Conservation (phyloP, 1,139 yeast species). For the Saccharomyces pastorianus region DNA sequence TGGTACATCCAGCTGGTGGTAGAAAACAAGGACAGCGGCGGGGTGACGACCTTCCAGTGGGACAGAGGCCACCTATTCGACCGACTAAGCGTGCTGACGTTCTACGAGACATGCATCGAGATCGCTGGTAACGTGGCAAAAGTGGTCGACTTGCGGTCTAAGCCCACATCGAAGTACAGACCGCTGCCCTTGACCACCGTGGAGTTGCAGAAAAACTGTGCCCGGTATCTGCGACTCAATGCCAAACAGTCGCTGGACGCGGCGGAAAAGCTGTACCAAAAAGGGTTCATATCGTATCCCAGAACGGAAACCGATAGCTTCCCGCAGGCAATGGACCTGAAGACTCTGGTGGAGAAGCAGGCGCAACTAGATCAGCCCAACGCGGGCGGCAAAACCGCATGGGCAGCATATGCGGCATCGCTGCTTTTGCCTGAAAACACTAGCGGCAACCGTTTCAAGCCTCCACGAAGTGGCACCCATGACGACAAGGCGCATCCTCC, state of each 20-base stretch:
- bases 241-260: constrained; percentile 76
- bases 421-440: constrained; percentile 24
- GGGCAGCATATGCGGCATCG: constrained; percentile 43
- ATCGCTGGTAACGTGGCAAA: constrained; percentile 38
- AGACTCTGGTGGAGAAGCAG: constrained; percentile 53
- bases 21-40: constrained; percentile 34
- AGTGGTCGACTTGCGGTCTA: constrained; percentile 45
- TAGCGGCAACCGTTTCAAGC: constrained; percentile 34
- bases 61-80: constrained; percentile 65
- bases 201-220: constrained; percentile 83
- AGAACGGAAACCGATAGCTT: constrained; percentile 94
- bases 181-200: constrained; percentile 94
- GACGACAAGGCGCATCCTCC: constrained; percentile 99
- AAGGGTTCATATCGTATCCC: constrained; percentile 87
- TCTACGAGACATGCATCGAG: constrained; percentile 61
- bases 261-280: constrained; percentile 80
- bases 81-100: constrained; percentile 48
- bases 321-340: constrained; percentile 67
- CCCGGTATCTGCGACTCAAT: constrained; percentile 62
- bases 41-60: constrained; percentile 47
- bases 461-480: constrained; percentile 72
- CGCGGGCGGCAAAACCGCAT: constrained; percentile 26
- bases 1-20: constrained; percentile 63
- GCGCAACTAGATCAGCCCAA: constrained; percentile 32
- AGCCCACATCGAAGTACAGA: constrained; percentile 66